phyloP scores from a whole-genome alignment of 140 eudicot genomes.

The Erigeron philadelphicus region DNA sequence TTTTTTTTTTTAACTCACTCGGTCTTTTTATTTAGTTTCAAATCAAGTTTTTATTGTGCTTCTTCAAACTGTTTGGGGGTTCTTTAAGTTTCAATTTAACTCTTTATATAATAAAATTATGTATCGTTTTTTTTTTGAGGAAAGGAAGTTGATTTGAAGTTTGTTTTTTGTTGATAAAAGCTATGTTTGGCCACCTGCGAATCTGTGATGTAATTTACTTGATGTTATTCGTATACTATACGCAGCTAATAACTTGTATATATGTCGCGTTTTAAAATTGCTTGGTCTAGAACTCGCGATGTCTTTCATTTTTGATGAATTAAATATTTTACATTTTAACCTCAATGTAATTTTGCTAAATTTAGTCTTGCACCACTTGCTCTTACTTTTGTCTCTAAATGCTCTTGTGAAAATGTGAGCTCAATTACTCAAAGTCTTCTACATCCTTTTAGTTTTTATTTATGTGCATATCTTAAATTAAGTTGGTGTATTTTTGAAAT shows the following conservation, averaged over 20 bases:
- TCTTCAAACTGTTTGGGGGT: background rate
- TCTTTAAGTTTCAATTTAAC: background rate
- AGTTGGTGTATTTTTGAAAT: background rate
- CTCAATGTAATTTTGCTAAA: background rate
- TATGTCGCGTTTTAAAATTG: background rate
- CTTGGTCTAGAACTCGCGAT: background rate
- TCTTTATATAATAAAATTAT: background rate
- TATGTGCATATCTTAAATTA: background rate
- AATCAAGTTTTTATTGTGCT: background rate
- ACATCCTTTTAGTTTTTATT: background rate
- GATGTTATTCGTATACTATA: background rate
- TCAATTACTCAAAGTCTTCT: background rate
- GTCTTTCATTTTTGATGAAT: background rate
- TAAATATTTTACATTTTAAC: background rate
- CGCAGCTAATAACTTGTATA: background rate
- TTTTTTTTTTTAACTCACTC: background rate
- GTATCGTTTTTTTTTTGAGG: background rate
- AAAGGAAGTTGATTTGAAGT: too few species aligned
- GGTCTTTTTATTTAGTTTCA: constrained; percentile 19
- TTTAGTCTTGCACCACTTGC: background rate
- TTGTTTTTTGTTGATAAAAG: too few species aligned
- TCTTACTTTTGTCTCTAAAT: constrained; percentile 1
- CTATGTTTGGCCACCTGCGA: background rate
- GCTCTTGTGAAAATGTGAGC: background rate
- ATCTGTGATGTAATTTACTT: background rate